These are phyloP conservation scores for Verticillium isaacii DNA, from an alignment of 2,329 filamentous ascomycete genomes.

Conservation along the genomic window DNA sequence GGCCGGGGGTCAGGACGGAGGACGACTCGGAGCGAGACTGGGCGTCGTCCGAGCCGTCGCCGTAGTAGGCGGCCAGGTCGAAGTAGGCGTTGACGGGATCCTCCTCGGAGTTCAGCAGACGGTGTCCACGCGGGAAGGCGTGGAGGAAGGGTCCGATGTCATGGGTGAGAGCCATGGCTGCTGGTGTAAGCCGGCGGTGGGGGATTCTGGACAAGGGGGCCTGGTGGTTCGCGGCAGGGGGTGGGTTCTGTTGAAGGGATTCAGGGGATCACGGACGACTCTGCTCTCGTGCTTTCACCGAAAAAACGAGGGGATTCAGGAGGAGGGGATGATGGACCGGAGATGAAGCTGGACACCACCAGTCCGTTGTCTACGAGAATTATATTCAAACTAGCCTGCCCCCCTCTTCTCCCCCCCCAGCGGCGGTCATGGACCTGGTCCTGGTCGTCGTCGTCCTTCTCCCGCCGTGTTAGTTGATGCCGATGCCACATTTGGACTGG, in stretches of 20 bases:
- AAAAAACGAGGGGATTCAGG: neutral
- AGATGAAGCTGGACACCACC: neutral
- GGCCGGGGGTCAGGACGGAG: constrained; percentile 2
- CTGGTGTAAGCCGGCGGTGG: neutral
- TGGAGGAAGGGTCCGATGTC: neutral
- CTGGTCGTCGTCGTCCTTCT: neutral
- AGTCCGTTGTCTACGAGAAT: neutral
- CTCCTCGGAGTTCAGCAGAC: neutral
- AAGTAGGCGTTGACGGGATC: constrained; percentile 3
- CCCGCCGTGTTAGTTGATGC: neutral
- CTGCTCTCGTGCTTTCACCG: neutral
- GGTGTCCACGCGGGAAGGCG: neutral
- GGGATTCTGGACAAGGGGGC: neutral
- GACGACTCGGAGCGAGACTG: constrained; percentile 1
- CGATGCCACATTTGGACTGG: neutral
- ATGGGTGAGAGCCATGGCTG: neutral
- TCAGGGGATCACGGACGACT: neutral
- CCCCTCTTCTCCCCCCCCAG: neutral
- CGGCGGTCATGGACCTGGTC: neutral
- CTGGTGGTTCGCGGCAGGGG: neutral
- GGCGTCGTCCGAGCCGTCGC: constrained; percentile 1
- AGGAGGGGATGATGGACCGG: neutral
- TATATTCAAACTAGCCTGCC: neutral
- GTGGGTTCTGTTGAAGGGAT: neutral
- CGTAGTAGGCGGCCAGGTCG: constrained; percentile 4